Evolutionary conservation across 371 early-diverging fungal genomes (phyloP), one percentile per base, ranked within the genome.

Genomic region (Mucor velutinosus): DNA sequence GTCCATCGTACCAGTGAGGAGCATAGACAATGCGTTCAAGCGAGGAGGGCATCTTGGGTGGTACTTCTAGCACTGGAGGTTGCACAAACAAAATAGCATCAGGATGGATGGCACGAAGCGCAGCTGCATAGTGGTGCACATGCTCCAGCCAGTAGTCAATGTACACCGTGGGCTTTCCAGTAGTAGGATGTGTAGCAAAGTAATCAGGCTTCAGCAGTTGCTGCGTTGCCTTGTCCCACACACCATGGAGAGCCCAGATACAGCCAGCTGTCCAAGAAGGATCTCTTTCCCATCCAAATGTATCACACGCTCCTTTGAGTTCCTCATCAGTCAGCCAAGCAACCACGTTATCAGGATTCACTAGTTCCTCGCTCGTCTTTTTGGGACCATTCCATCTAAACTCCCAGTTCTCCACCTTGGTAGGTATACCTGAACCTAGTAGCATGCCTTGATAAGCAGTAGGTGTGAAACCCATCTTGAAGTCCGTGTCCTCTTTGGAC

Each of bases 1-100:
- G 72, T 0, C 90, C 90, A 67, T 92, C 93, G 59, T 92, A 92
- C 90, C 90, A 92, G 69, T 92, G 93, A 7, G 93, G 92, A 0
- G 90, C 77, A 71, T 88, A 91, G 5, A 85, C 88, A 8, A 92
- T 61, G 14, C 86, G 77, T 5, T 78, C 73, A 0, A 81, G 67
- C 29, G 76, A 58, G 25, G 73, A 59, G 15, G 86, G 82, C 7
- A 84, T 70, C 19, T 72, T 70, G 8, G 91, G 90, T 7, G 91
- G 89, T 12, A 73, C 62, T 51, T 86, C 87, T 49, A 86, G 73
- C 7, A 90, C 88, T 5, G 90, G 87, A 1, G 92, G 90, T 57
- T 91, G 89, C 14, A 91, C 75, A 74, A 92, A 91, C 27, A 91
- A 64, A 47, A 89, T 80, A 37, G 87, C 84, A 12, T 86, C 78